Conservation (phyloP, 2,329 filamentous ascomycete genomes). For the Hypocreales sp. region DNA sequence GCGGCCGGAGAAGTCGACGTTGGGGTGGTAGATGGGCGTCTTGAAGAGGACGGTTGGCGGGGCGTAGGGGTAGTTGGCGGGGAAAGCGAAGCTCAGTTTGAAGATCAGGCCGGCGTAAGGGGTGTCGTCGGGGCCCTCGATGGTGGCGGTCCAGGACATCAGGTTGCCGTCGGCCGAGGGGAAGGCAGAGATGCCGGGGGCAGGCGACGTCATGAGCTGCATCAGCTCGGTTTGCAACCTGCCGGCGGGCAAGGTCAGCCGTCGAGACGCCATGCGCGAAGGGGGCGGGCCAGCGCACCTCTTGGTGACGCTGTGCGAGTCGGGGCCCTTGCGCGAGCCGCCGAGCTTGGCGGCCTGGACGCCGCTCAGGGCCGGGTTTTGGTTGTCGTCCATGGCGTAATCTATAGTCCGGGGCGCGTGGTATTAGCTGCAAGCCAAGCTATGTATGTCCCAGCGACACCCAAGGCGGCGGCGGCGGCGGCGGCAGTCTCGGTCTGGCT, state of each 20-base stretch:
- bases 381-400: conserved; percentile 37
- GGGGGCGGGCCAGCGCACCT: conserved; percentile 30
- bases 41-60: conserved; percentile 90
- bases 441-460: too few relatives aligned
- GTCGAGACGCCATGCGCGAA: not conserved
- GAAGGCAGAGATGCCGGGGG: conserved; percentile 89
- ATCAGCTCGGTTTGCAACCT: conserved; percentile 96
- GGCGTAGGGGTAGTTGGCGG: conserved; percentile 82
- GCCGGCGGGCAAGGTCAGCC: conserved; percentile 5
- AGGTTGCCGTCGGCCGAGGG: conserved; percentile 82
- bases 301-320: conserved; percentile 64
- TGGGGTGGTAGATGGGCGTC: conserved; percentile 98
- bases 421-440: too few relatives aligned
- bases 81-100: conserved; percentile 86
- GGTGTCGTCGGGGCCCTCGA: conserved; percentile 79
- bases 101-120: conserved; percentile 79
- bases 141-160: conserved; percentile 85
- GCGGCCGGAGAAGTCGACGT: conserved; percentile 90
- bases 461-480: too few relatives aligned
- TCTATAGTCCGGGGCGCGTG: too few relatives aligned
- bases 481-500: too few relatives aligned
- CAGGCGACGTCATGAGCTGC: conserved; percentile 92
- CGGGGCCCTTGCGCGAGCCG: conserved; percentile 38
- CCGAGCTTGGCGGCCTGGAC: conserved; percentile 47
- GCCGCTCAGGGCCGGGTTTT: conserved; percentile 51